These are phyloP conservation scores for Fusarium gaditjirri DNA, from an alignment of 2,329 filamentous ascomycete species.

Conservation along the genomic window DNA sequence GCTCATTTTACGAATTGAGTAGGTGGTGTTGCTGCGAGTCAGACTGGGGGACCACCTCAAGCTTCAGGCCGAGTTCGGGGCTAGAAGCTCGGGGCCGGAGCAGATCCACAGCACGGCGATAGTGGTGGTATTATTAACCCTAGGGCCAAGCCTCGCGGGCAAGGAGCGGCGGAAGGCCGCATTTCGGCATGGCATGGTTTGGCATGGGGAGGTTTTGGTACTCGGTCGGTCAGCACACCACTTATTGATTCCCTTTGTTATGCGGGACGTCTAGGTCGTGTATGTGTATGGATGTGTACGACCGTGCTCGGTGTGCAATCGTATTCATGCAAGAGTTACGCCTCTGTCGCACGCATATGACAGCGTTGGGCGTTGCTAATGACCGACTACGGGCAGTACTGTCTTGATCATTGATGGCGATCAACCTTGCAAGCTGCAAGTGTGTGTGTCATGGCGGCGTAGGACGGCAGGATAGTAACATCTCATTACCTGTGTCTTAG, in stretches of 20 bases:
- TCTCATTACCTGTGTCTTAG: conserved; percentile 18
- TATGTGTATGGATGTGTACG: conserved; percentile 8
- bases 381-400: not conserved
- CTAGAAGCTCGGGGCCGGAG: conserved; percentile 37
- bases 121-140: conserved; percentile 22
- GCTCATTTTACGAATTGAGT: conserved; percentile 34
- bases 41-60: conserved; percentile 36
- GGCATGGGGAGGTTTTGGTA: conserved; percentile 6
- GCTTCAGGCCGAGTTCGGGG: conserved; percentile 41
- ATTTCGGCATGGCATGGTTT: conserved; percentile 12
- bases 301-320: conserved; percentile 24
- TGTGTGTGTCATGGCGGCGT: not conserved
- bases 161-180: conserved; percentile 30
- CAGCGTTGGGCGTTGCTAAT: conserved; percentile 3
- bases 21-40: conserved; percentile 37
- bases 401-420: conserved; percentile 1
- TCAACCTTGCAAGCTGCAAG: conserved; percentile 2
- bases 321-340: conserved; percentile 17
- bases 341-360: conserved; percentile 27
- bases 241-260: conserved; percentile 1
- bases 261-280: conserved; percentile 2
- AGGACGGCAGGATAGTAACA: not conserved
- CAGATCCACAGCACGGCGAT: conserved; percentile 28
- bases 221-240: conserved; percentile 20
- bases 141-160: conserved; percentile 11